Base-by-base conservation (phyloP, 495 filamentous ascomycete genomes). In the Neurospora sp. region DNA sequence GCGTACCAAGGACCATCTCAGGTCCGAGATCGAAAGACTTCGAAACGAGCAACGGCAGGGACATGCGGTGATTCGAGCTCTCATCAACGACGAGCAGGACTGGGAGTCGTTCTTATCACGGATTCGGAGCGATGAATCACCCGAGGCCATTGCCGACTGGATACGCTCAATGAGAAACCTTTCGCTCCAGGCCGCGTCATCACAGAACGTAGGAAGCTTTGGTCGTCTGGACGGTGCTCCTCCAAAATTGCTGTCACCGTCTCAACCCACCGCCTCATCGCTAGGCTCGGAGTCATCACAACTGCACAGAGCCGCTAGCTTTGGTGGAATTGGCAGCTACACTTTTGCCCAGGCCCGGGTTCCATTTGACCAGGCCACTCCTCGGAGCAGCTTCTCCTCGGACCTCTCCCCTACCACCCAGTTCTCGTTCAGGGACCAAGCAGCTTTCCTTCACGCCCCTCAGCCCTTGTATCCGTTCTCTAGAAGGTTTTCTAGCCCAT, bases 1-100 rank as follows among this genome's bases (percentile, higher is more conserved):
- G 77, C 71, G 79, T 22, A 80, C 79, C 37, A 80, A 80, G 71
- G 79, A 79, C 72, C 79, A 80, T 48, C 66, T 80, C n/a, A 73
- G 79, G 27, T 79, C 76, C 40, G 79, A 80, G 70, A 79, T 80
- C 16, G 76, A 79, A 70, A 74, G 77, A 12, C 73, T 80, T 40
- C 75, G 77, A 44, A 69, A 72, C 1, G 79, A 79, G 27, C 77
- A 80, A 38, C 79, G 75, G 11, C 77, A 76, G 44, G 75, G 75
- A 22, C 73, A 77, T n/a, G 77, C 77, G 0, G 40, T 80, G 10
- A 76, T 80, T n/a, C 75, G 72, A 12, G 77, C 79, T 1, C 76
- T 80, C 9, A 72, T 72, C 3, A 75, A 78, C 69, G 75, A 78
- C 44, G 73, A 75, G 3, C 70, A 77, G 11, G 73, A 73, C 16